Base-by-base conservation (phyloP, 306 rosid species). In the Gastrolobium villosum region DNA sequence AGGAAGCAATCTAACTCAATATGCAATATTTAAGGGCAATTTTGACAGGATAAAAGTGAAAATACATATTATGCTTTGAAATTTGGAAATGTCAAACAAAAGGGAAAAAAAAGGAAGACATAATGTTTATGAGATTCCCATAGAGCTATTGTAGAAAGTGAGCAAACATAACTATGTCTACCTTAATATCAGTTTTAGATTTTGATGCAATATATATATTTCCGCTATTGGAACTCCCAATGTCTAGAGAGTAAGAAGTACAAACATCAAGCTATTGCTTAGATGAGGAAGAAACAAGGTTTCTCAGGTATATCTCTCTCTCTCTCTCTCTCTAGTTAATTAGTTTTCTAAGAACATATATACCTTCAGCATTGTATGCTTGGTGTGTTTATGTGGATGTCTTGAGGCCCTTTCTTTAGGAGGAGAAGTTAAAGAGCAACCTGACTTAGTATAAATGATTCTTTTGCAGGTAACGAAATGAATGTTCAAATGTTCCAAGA, bases 121-220 rank as follows among this genome's bases (percentile, higher is more conserved):
- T 15, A 7, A 14, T 28, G 59, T 53, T 32, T 32, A 7, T 32
- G 46, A 52, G 46, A 72, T 72, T 72, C 61, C 53, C 53, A n/a
- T 35, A 35, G 62, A 65, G 52, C 15, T 15, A 45, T 46, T 37
- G 55, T 48, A 73, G 70, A 32, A 50, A 31, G 68, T 40, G 50
- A 40, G 63, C 6, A 13, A 39, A 34, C 37, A 43, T 8, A 72
- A 73, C 4, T 30, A 14, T 79, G 84, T 76, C 11, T 34, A 65
- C 80, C 85, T 81, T 84, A 71, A 84, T 40, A 30, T 48, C 10
- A 56, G 2, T 48, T 65, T 46, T 65, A 90, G 94, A 93, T 90
- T 83, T 69, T 93, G 44, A 43, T 83, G 62, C 94, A 90, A 59
- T 89, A 72, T 61, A 35, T 84, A 67, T 87, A 84, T 79, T 86